These are phyloP conservation scores for Beta corolliflora DNA, from an alignment of 179 eudicot genomes.

Conservation along the genomic window DNA sequence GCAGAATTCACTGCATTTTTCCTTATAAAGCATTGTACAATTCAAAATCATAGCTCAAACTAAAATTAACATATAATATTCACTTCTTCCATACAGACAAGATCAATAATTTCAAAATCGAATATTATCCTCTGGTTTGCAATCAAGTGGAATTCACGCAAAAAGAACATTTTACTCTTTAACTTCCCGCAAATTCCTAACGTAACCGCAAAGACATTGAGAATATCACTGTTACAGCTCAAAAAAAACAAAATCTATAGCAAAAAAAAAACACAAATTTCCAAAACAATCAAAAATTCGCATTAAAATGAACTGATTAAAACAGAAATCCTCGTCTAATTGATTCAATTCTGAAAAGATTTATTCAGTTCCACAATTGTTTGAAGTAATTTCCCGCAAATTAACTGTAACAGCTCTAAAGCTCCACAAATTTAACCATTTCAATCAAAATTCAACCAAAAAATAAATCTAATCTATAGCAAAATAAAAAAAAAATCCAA, in stretches of 20 bases:
- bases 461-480: not conserved
- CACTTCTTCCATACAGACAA: not conserved
- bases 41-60: not conserved
- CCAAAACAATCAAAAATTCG: not conserved
- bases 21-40: too few relatives aligned
- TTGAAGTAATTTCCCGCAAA: not conserved
- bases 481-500: not conserved
- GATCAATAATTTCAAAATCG: not conserved
- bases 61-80: too few relatives aligned
- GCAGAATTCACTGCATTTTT: not conserved
- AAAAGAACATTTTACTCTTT: not conserved
- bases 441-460: slow-evolving; percentile 7
- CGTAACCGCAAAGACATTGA: not conserved
- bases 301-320: not conserved
- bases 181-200: not conserved
- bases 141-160: not conserved
- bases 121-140: not conserved
- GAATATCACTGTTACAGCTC: not conserved
- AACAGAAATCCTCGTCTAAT: too few relatives aligned
- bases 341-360: too few relatives aligned
- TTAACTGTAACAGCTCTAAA: not conserved
- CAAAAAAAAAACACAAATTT: not conserved
- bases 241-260: not conserved
- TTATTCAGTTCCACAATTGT: not conserved
- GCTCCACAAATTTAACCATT: not conserved